Evolutionary conservation across 768 basidiomycete species (phyloP).

Genomic region (Sporobolomyces pararoseus): DNA sequence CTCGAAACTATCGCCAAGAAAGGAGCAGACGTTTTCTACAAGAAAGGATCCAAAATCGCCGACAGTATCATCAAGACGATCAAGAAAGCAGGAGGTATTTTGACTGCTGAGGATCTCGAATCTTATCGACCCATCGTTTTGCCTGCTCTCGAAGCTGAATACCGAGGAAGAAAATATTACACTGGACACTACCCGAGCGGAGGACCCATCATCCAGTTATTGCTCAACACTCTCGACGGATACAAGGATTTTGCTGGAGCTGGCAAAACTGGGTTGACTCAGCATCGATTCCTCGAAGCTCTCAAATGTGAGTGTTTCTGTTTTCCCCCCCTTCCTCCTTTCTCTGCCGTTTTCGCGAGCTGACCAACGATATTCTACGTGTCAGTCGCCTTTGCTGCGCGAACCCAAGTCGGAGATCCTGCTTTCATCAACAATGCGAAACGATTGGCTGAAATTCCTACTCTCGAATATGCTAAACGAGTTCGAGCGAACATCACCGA

Average conservation of each 20-base stretch:
- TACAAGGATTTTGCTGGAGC: constrained; percentile 56
- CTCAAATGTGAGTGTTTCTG: constrained; percentile 74
- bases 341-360: too few relatives aligned
- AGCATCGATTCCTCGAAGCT: constrained; percentile 76
- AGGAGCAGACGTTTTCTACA: constrained; percentile 79
- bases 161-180: constrained; percentile 72
- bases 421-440: constrained; percentile 52
- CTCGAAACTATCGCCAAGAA: constrained; percentile 67
- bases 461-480: constrained; percentile 56
- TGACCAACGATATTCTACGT: too few relatives aligned
- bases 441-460: constrained; percentile 38
- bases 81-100: constrained; percentile 67
- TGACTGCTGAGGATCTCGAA: constrained; percentile 69
- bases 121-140: constrained; percentile 66
- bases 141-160: constrained; percentile 72
- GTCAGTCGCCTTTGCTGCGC: constrained; percentile 66
- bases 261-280: constrained; percentile 61
- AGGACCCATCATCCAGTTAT: constrained; percentile 81
- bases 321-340: too few relatives aligned
- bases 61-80: constrained; percentile 71
- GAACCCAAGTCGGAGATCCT: constrained; percentile 80
- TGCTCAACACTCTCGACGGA: constrained; percentile 85
- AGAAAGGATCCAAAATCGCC: constrained; percentile 61
- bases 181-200: constrained; percentile 77
- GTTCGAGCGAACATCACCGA: constrained; percentile 73